A percentile compares a stretch with the other conserved stretches of the same genome.
These are phyloP conservation scores for Annona squamosa DNA, from an alignment of 164 flowering plant species.

Conservation along the genomic window DNA sequence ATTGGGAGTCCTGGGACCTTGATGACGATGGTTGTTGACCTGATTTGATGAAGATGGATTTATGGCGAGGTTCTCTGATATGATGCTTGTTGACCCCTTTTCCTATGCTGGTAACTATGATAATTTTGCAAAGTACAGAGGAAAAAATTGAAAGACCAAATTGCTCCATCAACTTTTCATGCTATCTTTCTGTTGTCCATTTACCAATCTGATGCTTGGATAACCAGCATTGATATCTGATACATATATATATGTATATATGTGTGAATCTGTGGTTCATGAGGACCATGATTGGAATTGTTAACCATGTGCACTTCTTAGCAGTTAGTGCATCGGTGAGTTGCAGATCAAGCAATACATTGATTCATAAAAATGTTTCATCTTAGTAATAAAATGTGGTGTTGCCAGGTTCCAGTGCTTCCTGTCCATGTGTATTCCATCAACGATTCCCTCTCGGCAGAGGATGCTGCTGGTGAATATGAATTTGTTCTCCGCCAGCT, in stretches of 20 bases:
- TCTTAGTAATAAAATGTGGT: neutral
- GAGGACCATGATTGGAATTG: neutral
- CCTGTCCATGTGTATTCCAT: slow-evolving; percentile 65
- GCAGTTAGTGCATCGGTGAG: neutral
- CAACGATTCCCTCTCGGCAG: slow-evolving; percentile 66
- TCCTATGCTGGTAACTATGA: neutral
- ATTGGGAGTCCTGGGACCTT: too few relatives aligned
- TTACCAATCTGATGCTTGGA: too few relatives aligned
- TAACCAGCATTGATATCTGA: too few relatives aligned
- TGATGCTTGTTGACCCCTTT: neutral
- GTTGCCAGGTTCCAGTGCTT: slow-evolving; percentile 51
- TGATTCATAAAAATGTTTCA: too few relatives aligned
- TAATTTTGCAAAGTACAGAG: neutral
- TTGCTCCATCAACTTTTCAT: neutral
- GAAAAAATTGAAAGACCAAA: neutral
- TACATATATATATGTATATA: too few relatives aligned
- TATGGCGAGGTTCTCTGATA: too few relatives aligned
- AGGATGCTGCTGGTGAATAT: slow-evolving; percentile 69
- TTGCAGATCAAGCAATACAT: too few relatives aligned
- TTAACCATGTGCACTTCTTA: neutral
- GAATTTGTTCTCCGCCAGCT: slow-evolving; percentile 57
- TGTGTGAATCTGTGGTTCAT: too few relatives aligned
- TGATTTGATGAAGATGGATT: too few relatives aligned
- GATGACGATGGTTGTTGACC: too few relatives aligned
- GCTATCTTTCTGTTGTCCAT: too few relatives aligned